Percentiles rank a stretch among this genome's conserved stretches.
These are phyloP conservation scores for Syzygium malaccense DNA, from an alignment of 441 rosid species.

Conservation along the genomic window DNA sequence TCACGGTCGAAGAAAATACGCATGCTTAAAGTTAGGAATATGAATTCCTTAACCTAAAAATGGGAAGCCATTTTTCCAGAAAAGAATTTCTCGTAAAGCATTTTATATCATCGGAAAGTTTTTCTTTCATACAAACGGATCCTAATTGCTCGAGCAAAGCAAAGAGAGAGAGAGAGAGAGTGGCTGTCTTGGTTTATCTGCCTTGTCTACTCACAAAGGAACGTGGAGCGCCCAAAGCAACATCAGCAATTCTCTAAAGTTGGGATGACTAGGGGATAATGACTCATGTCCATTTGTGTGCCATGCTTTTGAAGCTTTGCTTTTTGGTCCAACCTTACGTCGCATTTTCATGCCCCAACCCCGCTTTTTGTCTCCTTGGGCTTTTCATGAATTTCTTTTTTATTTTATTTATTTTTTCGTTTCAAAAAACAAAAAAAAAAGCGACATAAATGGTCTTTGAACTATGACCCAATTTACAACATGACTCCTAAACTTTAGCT, in stretches of 20 bases:
- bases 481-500: no score
- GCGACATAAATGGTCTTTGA: no score
- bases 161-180: neutral
- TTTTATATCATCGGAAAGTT: neutral
- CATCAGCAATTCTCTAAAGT: neutral
- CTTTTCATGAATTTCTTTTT: neutral
- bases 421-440: neutral
- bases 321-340: neutral
- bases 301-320: neutral
- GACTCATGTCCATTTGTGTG: neutral
- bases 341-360: neutral
- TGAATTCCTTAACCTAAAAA: neutral
- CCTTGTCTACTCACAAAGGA: neutral
- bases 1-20: rapidly evolving
- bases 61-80: rapidly evolving
- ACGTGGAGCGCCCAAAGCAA: neutral
- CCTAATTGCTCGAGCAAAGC: neutral
- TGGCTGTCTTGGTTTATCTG: neutral
- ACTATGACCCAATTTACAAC: no score
- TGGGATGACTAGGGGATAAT: neutral
- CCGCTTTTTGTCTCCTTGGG: neutral
- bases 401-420: no score
- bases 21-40: neutral
- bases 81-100: neutral
- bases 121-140: rapidly evolving